These are phyloP conservation scores for Aspergillus sp. DNA, from an alignment of 2,329 filamentous ascomycete species.

Conservation along the genomic window DNA sequence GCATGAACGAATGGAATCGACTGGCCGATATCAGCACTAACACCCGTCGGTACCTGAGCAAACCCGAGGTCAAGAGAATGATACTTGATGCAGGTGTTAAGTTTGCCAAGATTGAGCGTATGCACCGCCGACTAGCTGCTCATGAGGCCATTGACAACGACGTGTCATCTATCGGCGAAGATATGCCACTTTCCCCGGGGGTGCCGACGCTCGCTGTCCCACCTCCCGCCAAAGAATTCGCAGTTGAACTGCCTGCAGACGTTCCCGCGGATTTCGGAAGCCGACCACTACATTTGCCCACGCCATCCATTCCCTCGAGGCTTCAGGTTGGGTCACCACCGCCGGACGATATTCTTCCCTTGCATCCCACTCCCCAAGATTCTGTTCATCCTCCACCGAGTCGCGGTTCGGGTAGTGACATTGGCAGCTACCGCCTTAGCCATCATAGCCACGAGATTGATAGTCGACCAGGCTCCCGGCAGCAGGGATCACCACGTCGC, in stretches of 20 bases:
- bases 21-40: slow-evolving; percentile 92
- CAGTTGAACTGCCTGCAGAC: slow-evolving; percentile 58
- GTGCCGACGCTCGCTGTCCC: slow-evolving; percentile 22
- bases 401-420: slow-evolving; percentile 22
- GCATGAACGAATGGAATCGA: slow-evolving; percentile 97
- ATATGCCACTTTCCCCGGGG: slow-evolving; percentile 15
- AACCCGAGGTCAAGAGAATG: slow-evolving; percentile 69
- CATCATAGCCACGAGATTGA: slow-evolving; percentile 36
- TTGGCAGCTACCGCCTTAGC: slow-evolving; percentile 31
- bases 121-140: slow-evolving; percentile 63
- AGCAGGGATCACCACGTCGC: slow-evolving; percentile 26
- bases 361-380: slow-evolving; percentile 26
- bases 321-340: slow-evolving; percentile 17
- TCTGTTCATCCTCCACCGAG: slow-evolving; percentile 15
- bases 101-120: slow-evolving; percentile 75
- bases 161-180: slow-evolving; percentile 24
- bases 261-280: slow-evolving; percentile 33
- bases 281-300: slow-evolving; percentile 15
- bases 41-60: slow-evolving; percentile 76
- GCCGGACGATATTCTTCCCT: slow-evolving; percentile 26
- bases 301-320: slow-evolving; percentile 8
- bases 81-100: slow-evolving; percentile 72
- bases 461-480: slow-evolving; percentile 23
- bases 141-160: slow-evolving; percentile 28
- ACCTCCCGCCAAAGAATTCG: slow-evolving; percentile 43